Base-by-base conservation (phyloP, 1,139 yeast genomes). In the Blastobotrys proliferans region DNA sequence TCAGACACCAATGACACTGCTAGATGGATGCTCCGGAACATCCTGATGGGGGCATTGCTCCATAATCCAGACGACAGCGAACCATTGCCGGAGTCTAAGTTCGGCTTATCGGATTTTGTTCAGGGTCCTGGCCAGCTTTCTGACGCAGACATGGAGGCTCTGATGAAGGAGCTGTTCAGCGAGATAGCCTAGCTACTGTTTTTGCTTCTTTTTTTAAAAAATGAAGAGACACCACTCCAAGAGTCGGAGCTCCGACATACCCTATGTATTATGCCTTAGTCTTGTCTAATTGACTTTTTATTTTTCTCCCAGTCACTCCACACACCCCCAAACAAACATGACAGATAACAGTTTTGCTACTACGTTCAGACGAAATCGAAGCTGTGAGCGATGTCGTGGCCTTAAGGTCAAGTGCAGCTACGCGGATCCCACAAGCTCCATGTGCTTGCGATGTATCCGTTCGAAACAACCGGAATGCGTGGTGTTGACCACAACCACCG, bases 301-400 rank as follows among this genome's bases (percentile, higher is more conserved):
- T n/a, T n/a, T n/a, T n/a, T n/a, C n/a, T n/a, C n/a, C n/a, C n/a
- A n/a, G n/a, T n/a, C n/a, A n/a, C n/a, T n/a, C n/a, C n/a, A n/a
- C n/a, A n/a, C n/a, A n/a, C n/a, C n/a, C n/a, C n/a, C n/a, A n/a
- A n/a, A n/a, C n/a, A n/a, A n/a, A n/a, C n/a, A n/a, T n/a, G n/a
- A n/a, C n/a, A n/a, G n/a, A n/a, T n/a, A n/a, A 26, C 27, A 18
- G 21, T 14, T 47, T 42, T 45, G 30, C 53, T 27, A 42, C 44
- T 33, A 38, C 42, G 6, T 73, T 76, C 75, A 55, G 76, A 32
- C 73, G 68, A 47, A 57, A 68, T 20, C 63, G 77, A 43, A 81
- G 81, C 1, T 77, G 83, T 60, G 80, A 79, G 5, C 58, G 81
- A 45, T 77, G 83, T 51, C 76, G 76, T 47, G 55, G 80, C 35